Percentiles rank a stretch among this genome's conserved stretches.
Conservation (phyloP, 805 yeast genomes). For the Myxozyma sirexii region DNA sequence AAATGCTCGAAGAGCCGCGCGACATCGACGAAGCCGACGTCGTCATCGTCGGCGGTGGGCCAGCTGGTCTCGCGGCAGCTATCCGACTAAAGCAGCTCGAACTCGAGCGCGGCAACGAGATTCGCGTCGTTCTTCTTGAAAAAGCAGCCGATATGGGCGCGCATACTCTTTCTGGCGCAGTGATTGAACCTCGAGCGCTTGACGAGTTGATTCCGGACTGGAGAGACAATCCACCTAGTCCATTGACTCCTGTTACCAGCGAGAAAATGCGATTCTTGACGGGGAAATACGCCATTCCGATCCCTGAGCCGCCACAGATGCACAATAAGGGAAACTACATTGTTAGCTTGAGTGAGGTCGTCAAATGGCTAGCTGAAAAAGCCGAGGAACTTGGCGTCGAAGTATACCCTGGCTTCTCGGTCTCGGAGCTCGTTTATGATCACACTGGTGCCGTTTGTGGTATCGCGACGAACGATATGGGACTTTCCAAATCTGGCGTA, state of each 20-base stretch:
- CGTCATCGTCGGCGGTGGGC: slow-evolving; percentile 96
- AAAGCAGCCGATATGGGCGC: slow-evolving; percentile 93
- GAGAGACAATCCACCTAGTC: slow-evolving; percentile 45
- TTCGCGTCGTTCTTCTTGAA: slow-evolving; percentile 86
- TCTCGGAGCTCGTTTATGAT: slow-evolving; percentile 60
- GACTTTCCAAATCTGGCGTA: slow-evolving; percentile 70
- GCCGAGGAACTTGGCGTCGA: slow-evolving; percentile 96
- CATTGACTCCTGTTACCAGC: slow-evolving; percentile 68
- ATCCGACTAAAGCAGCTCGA: slow-evolving; percentile 79
- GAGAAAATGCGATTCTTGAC: slow-evolving; percentile 76
- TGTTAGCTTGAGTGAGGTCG: slow-evolving; percentile 79
- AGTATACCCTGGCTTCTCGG: slow-evolving; percentile 86
- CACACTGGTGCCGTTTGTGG: slow-evolving; percentile 66
- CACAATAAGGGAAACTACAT: slow-evolving; percentile 80
- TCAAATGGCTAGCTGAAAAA: slow-evolving; percentile 76
- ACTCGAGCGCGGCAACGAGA: slow-evolving; percentile 62
- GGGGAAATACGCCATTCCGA: slow-evolving; percentile 59
- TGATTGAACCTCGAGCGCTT: slow-evolving; percentile 85
- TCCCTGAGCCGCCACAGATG: slow-evolving; percentile 96
- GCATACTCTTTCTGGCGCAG: slow-evolving; percentile 92
- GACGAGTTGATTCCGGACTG: slow-evolving; percentile 77
- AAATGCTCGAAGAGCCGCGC: slow-evolving; percentile 44
- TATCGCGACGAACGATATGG: slow-evolving; percentile 93
- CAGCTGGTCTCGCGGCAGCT: slow-evolving; percentile 95
- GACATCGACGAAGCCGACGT: slow-evolving; percentile 89